Base-by-base conservation (phyloP, 306 rosid species). In the Astragalus membranaceus region DNA sequence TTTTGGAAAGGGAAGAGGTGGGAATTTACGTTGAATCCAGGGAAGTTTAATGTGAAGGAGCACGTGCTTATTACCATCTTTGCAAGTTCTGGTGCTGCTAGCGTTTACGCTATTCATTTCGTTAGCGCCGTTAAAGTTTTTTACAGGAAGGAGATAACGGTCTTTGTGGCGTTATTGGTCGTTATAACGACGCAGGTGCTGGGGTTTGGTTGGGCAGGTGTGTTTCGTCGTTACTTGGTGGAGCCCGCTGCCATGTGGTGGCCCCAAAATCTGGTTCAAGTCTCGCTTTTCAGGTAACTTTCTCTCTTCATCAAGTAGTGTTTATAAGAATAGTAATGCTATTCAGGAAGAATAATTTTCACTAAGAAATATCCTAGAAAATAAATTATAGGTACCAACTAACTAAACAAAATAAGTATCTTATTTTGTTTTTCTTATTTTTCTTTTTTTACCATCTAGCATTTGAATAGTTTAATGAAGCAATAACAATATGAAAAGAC, bases 241-340 rank as follows among this genome's bases (percentile, higher is more conserved):
- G 96, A 91, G 77, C 97, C 97, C 17, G 97, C 96, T 0, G 80
- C 86, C 42, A 91, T 87, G 96, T 91, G 97, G 97, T 91, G 96
- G 97, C 97, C 96, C 0, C 89, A 88, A 15, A 91, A 91, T 63
- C 91, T 91, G 0, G 96, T 91, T 1, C 96, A 87, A 51, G 97
- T 91, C 32, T 91, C 97, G 2, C 91, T 91, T n/a, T 91, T 78
- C 71, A 78, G 82, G 82, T 78, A 6, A 2, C 14, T 9, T 43
- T 57, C 47, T 39, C 7, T 37, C n/a, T n/a, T n/a, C n/a, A n/a
- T n/a, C n/a, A n/a, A n/a, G n/a, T n/a, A n/a, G n/a, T n/a, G n/a
- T n/a, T n/a, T n/a, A n/a, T n/a, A n/a, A n/a, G n/a, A n/a, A n/a
- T n/a, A n/a, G n/a, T n/a, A n/a, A n/a, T n/a, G n/a, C n/a, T n/a